Percentiles rank a stretch among this genome's conserved stretches.
phyloP scores from a whole-genome alignment of 108 stramenopile genomes.

The Seminavis robusta region DNA sequence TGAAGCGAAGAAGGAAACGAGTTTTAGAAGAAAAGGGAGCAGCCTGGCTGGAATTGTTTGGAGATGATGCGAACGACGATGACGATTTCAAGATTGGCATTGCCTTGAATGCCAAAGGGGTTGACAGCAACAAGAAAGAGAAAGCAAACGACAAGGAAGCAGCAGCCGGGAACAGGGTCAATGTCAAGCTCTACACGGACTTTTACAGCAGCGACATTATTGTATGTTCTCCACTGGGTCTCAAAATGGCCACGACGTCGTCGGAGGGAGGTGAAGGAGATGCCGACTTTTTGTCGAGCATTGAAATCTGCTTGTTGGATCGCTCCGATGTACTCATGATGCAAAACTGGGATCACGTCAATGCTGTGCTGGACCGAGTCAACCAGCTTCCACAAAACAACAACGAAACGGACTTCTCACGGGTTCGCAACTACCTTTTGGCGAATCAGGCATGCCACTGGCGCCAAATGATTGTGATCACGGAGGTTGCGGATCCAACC shows the following conservation, averaged over 20 bases:
- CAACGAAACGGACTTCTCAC: conserved; percentile 89
- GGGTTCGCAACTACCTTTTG: conserved; percentile 86
- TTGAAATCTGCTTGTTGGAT: conserved; percentile 81
- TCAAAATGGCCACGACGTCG: conserved; percentile 71
- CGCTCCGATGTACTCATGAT: conserved; percentile 86
- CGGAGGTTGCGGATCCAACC: conserved; percentile 68
- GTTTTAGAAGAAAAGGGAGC: conserved; percentile 65
- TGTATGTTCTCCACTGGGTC: conserved; percentile 86
- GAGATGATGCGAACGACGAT: conserved; percentile 83
- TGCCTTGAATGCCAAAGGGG: conserved; percentile 33
- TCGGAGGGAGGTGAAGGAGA: conserved; percentile 40
- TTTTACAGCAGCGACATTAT: conserved; percentile 96
- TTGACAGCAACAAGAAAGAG: conserved; percentile 33
- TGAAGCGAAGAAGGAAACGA: conserved; percentile 26
- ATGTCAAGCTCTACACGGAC: conserved; percentile 79
- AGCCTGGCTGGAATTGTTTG: conserved; percentile 90
- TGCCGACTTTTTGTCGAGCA: conserved; percentile 86
- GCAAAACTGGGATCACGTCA: conserved; percentile 97
- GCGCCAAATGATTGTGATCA: conserved; percentile 82
- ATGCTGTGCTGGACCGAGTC: conserved; percentile 53
- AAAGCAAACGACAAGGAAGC: conserved; percentile 1
- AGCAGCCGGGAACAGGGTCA: conserved; percentile 11
- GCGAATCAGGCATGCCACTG: conserved; percentile 75
- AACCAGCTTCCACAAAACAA: conserved; percentile 82
- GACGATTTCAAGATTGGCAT: conserved; percentile 95